phyloP scores from a whole-genome alignment of 768 basidiomycete genomes.

The Lactarius hatsudake region DNA sequence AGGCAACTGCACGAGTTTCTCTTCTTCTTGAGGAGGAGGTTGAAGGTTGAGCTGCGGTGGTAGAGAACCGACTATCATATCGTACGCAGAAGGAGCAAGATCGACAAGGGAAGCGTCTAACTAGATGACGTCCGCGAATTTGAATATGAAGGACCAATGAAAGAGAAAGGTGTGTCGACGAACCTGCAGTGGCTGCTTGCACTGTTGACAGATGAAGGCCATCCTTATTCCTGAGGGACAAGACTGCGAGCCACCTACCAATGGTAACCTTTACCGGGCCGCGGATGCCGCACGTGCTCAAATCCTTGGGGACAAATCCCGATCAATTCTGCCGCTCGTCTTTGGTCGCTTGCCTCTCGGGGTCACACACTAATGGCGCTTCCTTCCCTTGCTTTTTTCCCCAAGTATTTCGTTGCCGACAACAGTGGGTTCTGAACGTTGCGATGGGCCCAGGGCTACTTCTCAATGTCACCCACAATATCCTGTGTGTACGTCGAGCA shows the following conservation, averaged over 20 bases:
- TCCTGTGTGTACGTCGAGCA: neutral
- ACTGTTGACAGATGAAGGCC: slow-evolving; percentile 76
- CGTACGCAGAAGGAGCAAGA: slow-evolving; percentile 82
- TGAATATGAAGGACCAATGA: neutral
- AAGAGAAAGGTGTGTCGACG: slow-evolving; percentile 8
- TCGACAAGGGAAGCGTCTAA: slow-evolving; percentile 91
- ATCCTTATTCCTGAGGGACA: slow-evolving; percentile 31
- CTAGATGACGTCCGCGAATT: slow-evolving; percentile 34
- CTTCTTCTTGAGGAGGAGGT: slow-evolving; percentile 40
- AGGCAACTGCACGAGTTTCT: slow-evolving; percentile 47
- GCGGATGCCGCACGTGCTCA: neutral
- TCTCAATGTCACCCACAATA: neutral
- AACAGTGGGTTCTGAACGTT: neutral
- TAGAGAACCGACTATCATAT: slow-evolving; percentile 72
- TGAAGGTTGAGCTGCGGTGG: slow-evolving; percentile 52
- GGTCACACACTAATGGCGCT: neutral
- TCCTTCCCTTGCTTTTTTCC: neutral
- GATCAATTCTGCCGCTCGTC: neutral
- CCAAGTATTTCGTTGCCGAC: neutral
- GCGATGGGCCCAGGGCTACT: slow-evolving; percentile 10
- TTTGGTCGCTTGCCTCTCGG: neutral
- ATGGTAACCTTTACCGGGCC: neutral
- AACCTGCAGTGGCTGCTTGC: slow-evolving; percentile 87
- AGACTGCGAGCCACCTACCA: neutral
- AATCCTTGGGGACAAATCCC: neutral